Conservation (phyloP, 495 filamentous ascomycete genomes). For the Massariosphaeria phaeospora region DNA sequence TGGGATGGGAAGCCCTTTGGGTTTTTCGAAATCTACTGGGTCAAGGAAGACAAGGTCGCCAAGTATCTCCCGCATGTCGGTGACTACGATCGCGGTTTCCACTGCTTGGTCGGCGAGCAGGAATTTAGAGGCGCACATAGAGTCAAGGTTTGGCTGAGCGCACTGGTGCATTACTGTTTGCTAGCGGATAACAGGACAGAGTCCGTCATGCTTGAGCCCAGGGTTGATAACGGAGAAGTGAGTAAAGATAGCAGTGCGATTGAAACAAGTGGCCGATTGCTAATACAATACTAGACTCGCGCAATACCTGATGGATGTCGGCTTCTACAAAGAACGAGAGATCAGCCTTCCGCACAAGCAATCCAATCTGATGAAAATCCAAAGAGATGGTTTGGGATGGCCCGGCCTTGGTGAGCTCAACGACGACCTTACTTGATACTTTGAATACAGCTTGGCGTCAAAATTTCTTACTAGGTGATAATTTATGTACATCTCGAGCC, state of each 20-base stretch:
- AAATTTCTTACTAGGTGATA: too few relatives aligned
- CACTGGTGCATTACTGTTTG: slow-evolving; percentile 80
- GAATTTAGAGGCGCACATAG: slow-evolving; percentile 76
- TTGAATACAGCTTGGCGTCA: too few relatives aligned
- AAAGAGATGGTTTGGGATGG: slow-evolving; percentile 77
- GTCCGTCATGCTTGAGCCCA: slow-evolving; percentile 76
- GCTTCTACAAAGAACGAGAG: slow-evolving; percentile 86
- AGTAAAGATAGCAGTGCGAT: slow-evolving; percentile 41
- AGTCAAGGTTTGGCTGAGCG: slow-evolving; percentile 73
- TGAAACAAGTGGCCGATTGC: slow-evolving; percentile 2
- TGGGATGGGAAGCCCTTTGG: slow-evolving; percentile 97
- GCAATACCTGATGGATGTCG: slow-evolving; percentile 63
- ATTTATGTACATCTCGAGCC: too few relatives aligned
- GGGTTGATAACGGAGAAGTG: slow-evolving; percentile 89
- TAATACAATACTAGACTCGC: slow-evolving; percentile 57
- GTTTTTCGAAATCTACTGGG: slow-evolving; percentile 98
- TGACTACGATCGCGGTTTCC: slow-evolving; percentile 84
- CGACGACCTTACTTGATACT: too few relatives aligned
- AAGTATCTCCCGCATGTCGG: slow-evolving; percentile 57
- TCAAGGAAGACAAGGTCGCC: slow-evolving; percentile 82
- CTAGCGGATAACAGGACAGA: slow-evolving; percentile 76
- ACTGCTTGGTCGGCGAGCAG: slow-evolving; percentile 86
- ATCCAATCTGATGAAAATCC: slow-evolving; percentile 76
- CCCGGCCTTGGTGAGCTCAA: slow-evolving; percentile 57
- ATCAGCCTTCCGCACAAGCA: slow-evolving; percentile 91